These are phyloP conservation scores for Lagenidium giganteum DNA, from an alignment of 352 stramenopile genomes.

Conservation along the genomic window DNA sequence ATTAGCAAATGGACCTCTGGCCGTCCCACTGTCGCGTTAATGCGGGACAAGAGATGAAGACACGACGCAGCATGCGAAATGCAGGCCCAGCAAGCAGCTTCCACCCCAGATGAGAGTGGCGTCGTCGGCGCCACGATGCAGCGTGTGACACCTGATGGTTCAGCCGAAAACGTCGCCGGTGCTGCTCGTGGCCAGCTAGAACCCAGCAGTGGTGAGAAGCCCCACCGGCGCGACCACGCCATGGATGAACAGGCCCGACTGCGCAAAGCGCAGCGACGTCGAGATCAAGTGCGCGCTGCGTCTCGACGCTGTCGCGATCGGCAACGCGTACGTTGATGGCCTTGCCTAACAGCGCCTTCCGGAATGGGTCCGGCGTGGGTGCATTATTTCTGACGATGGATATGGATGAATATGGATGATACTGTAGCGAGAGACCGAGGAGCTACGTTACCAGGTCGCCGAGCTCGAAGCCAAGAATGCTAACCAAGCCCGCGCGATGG, in stretches of 20 bases:
- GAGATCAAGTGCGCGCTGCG: constrained; percentile 56
- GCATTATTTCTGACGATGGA: neutral
- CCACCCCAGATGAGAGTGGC: neutral
- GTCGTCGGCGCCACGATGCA: neutral
- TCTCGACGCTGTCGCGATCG: constrained; percentile 54
- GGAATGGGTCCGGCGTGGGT: too few species aligned
- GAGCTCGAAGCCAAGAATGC: constrained; percentile 62
- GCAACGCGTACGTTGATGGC: constrained; percentile 25
- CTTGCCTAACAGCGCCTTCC: neutral
- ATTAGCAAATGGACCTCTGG: too few species aligned
- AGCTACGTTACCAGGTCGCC: constrained; percentile 64
- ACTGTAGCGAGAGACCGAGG: constrained; percentile 48
- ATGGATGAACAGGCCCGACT: constrained; percentile 45
- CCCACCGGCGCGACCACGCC: too few species aligned
- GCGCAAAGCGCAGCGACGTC: constrained; percentile 53
- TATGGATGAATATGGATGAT: neutral
- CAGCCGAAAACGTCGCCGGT: too few species aligned
- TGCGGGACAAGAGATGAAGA: too few species aligned
- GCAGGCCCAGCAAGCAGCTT: too few species aligned
- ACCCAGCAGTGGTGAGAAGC: too few species aligned
- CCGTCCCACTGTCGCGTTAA: too few species aligned
- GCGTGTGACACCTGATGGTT: too few species aligned
- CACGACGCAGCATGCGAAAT: too few species aligned
- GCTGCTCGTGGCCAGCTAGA: too few species aligned
- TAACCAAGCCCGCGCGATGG: too few species aligned